These are phyloP conservation scores for Crassisporium funariophilum DNA, from an alignment of 768 basidiomycete species.

Conservation along the genomic window DNA sequence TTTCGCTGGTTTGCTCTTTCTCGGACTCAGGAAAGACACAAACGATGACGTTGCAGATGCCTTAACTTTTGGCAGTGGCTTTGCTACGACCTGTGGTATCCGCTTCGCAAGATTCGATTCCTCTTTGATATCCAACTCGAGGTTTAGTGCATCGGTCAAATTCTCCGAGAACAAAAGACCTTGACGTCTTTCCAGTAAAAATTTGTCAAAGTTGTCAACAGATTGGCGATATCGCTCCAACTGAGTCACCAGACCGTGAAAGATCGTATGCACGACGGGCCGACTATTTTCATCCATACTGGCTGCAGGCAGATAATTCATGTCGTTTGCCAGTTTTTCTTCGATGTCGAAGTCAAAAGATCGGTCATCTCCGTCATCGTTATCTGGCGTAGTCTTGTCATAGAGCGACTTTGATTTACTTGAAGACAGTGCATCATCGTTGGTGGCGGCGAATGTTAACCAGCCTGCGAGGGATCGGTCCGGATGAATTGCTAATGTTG, in stretches of 20 bases:
- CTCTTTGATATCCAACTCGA: conserved; percentile 65
- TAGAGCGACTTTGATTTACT: conserved; percentile 8
- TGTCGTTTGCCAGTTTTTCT: conserved; percentile 59
- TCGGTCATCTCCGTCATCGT: conserved; percentile 70
- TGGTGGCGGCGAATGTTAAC: conserved; percentile 71
- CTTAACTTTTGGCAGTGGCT: conserved; percentile 52
- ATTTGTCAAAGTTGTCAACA: conserved; percentile 82
- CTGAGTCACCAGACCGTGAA: conserved; percentile 79
- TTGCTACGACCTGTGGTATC: conserved; percentile 32
- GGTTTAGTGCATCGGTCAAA: conserved; percentile 82
- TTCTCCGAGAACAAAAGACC: conserved; percentile 93
- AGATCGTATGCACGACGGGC: conserved; percentile 80
- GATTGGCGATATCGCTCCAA: conserved; percentile 77
- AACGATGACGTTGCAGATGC: conserved; percentile 59
- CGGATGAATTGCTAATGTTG: conserved; percentile 82
- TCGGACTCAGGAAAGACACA: conserved; percentile 80
- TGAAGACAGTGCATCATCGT: conserved; percentile 34
- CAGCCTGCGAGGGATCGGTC: conserved; percentile 86
- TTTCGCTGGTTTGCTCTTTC: conserved; percentile 55
- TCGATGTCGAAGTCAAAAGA: conserved; percentile 80
- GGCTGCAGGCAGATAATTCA: conserved; percentile 61
- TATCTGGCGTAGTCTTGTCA: conserved; percentile 27
- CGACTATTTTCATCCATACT: conserved; percentile 71
- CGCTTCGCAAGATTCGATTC: conserved; percentile 36
- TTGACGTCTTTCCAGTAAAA: conserved; percentile 81